Evolutionary conservation across 164 flowering plant genomes (phyloP).

Genomic region (Stephania yunnanensis): DNA sequence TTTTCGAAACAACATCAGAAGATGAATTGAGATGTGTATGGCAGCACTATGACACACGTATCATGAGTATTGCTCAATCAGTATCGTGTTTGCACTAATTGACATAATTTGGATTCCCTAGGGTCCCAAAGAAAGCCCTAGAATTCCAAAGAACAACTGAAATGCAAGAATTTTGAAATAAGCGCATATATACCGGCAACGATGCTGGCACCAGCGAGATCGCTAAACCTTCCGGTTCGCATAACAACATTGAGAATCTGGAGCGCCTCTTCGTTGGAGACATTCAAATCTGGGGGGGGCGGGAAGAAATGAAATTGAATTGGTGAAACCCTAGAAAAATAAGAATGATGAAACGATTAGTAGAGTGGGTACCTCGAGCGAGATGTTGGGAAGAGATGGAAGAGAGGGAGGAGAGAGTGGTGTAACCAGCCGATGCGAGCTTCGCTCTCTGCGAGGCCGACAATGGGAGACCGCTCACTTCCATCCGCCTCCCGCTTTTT

Average conservation of each 20-base stretch:
- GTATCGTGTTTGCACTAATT: no score
- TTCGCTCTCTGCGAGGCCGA: slow-evolving; percentile 59
- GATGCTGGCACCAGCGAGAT: slow-evolving; percentile 26
- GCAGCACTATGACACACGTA: no score
- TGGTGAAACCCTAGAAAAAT: background rate
- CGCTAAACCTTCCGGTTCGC: slow-evolving; percentile 21
- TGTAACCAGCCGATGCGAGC: slow-evolving; percentile 65
- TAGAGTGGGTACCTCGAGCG: slow-evolving; percentile 41
- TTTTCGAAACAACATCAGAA: no score
- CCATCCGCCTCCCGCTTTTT: slow-evolving; percentile 38
- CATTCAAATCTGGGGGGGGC: slow-evolving; percentile 41
- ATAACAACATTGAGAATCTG: slow-evolving; percentile 49
- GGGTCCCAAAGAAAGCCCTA: no score
- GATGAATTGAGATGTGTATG: no score
- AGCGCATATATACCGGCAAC: slow-evolving; percentile 36
- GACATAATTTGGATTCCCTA: no score
- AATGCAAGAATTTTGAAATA: no score
- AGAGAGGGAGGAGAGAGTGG: slow-evolving; percentile 46
- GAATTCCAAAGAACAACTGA: no score
- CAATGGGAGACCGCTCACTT: slow-evolving; percentile 46
- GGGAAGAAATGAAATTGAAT: background rate
- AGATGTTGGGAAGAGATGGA: slow-evolving; percentile 46
- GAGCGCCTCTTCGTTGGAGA: slow-evolving; percentile 51
- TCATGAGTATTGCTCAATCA: no score
- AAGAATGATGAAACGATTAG: no score